A percentile compares a stretch with the other conserved stretches of the same genome.
These are phyloP conservation scores for Candida nemodendra DNA, from an alignment of 805 yeast species.

Conservation along the genomic window DNA sequence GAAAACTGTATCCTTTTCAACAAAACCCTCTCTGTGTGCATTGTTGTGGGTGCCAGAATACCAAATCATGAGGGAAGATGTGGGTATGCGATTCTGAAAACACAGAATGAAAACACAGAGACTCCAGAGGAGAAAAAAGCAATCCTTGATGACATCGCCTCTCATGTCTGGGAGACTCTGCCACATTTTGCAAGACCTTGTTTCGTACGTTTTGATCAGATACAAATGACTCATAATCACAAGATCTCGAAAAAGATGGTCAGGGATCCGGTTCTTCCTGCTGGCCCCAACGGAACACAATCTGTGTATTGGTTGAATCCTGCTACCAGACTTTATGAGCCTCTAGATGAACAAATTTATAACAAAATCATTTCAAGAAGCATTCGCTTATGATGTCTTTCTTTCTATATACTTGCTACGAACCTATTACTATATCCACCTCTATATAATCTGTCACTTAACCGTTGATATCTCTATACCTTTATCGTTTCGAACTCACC, in stretches of 20 bases:
- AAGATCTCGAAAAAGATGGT: constrained; percentile 72
- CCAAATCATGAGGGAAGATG: constrained; percentile 94
- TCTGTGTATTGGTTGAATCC: constrained; percentile 66
- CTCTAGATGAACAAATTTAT: constrained; percentile 61
- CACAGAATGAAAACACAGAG: constrained; percentile 33
- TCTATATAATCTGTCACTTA: no score
- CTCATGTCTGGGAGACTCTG: constrained; percentile 41
- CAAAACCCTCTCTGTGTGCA: constrained; percentile 56
- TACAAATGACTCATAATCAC: constrained; percentile 75
- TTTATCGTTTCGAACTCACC: no score
- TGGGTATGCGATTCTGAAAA: constrained; percentile 79
- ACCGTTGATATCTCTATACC: no score
- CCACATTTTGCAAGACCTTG: constrained; percentile 88
- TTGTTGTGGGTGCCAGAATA: constrained; percentile 84
- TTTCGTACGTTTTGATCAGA: constrained; percentile 67
- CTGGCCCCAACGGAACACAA: constrained; percentile 60
- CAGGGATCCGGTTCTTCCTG: constrained; percentile 67
- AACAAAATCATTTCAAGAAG: constrained; percentile 22
- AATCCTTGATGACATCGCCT: constrained; percentile 40
- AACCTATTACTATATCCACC: no score
- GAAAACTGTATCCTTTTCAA: constrained; percentile 64
- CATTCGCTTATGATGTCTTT: constrained; percentile 18
- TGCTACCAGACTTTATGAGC: constrained; percentile 47
- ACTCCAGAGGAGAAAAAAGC: constrained; percentile 25
- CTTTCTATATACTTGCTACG: no score